These are phyloP conservation scores for Polygonum maritimum DNA, from an alignment of 148 eudicot genomes.

Conservation along the genomic window DNA sequence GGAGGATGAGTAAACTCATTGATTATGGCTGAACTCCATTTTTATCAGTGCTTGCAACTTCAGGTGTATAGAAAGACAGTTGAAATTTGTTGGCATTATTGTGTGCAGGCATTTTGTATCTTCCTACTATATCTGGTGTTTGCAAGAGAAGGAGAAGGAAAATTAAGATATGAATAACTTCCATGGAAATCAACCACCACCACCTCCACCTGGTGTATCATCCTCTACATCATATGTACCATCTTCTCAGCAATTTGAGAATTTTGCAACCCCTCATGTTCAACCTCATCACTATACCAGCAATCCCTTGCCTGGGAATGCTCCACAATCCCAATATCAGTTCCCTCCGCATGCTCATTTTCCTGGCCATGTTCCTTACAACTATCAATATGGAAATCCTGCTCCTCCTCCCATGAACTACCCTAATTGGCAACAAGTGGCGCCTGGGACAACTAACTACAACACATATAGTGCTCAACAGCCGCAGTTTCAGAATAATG, in stretches of 20 bases:
- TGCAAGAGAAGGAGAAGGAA: neutral
- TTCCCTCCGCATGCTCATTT: constrained; percentile 22
- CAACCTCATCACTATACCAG: constrained; percentile 25
- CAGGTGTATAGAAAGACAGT: neutral
- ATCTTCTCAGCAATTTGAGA: constrained; percentile 32
- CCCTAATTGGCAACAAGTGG: constrained; percentile 28
- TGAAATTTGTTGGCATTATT: neutral
- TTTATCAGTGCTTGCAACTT: neutral
- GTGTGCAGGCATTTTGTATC: neutral
- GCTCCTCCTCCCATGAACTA: constrained; percentile 16
- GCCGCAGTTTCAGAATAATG: constrained; percentile 18
- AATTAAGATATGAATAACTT: constrained; percentile 34
- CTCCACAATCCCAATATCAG: constrained; percentile 26
- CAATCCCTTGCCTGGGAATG: constrained; percentile 24
- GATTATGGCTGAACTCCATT: neutral
- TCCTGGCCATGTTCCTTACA: constrained; percentile 26
- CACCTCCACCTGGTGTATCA: constrained; percentile 66
- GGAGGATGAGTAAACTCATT: neutral
- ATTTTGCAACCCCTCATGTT: constrained; percentile 21
- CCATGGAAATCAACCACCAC: constrained; percentile 45
- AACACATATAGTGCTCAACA: constrained; percentile 16
- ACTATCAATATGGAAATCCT: constrained; percentile 28
- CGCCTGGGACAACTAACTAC: constrained; percentile 9
- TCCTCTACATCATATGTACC: constrained; percentile 22
- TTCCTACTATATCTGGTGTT: neutral